Conservation (phyloP, 495 filamentous ascomycete species). For the Hypoxylon rickii region DNA sequence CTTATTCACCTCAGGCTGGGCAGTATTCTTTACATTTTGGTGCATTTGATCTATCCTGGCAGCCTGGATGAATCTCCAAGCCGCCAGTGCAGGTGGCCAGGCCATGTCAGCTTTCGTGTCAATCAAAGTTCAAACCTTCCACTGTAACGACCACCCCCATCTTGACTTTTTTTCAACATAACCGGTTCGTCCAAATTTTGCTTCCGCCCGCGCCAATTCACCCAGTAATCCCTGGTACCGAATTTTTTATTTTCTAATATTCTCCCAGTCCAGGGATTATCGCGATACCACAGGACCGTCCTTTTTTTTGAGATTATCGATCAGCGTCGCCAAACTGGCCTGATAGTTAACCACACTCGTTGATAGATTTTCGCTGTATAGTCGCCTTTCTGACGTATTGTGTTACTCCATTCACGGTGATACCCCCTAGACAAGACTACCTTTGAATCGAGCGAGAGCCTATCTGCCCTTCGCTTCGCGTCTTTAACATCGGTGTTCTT, state of each 20-base stretch:
- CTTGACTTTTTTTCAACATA: constrained; percentile 30
- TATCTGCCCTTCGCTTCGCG: constrained; percentile 11
- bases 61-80: not conserved
- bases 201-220: constrained; percentile 30
- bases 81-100: constrained; percentile 4
- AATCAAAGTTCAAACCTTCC: constrained; percentile 14
- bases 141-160: constrained; percentile 16
- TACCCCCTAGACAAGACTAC: constrained; percentile 12
- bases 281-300: constrained; percentile 16
- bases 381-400: constrained; percentile 8
- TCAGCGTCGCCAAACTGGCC: constrained; percentile 11
- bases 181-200: constrained; percentile 30
- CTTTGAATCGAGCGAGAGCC: constrained; percentile 16
- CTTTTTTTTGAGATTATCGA: not conserved
- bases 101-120: constrained; percentile 25
- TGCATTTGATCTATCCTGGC: constrained; percentile 2
- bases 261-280: constrained; percentile 12
- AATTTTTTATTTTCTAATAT: constrained; percentile 11
- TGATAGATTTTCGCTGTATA: constrained; percentile 14
- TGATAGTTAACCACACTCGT: constrained; percentile 17
- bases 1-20: too few species aligned
- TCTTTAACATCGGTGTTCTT: not conserved
- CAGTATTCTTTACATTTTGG: constrained; percentile 5
- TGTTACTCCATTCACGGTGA: constrained; percentile 10
- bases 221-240: constrained; percentile 21